Percentiles rank a stretch among this genome's conserved stretches.
Conservation (phyloP, 2,329 filamentous ascomycete species). For the Venturia asperata region DNA sequence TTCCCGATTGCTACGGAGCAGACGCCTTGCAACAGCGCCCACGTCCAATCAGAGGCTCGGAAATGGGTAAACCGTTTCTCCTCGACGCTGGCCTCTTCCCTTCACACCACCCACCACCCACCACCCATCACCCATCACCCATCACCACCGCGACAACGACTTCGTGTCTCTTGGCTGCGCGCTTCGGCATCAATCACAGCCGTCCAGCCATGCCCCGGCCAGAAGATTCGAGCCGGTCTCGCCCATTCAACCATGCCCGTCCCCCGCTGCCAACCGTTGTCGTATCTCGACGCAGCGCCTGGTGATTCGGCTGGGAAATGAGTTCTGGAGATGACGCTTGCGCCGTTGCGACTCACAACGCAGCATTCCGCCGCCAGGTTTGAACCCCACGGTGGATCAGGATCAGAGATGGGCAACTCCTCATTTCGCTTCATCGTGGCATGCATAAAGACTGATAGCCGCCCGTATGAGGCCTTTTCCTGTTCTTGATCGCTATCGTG, state of each 20-base stretch:
- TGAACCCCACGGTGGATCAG: constrained; percentile 7
- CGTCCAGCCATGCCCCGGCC: neutral
- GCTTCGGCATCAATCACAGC: neutral
- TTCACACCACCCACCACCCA: constrained; percentile 1
- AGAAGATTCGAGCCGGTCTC: neutral
- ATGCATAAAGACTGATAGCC: constrained; percentile 11
- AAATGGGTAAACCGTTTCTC: too few species aligned
- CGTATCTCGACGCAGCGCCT: neutral
- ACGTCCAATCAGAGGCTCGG: neutral
- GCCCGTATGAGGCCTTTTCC: neutral
- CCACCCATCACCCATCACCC: too few species aligned
- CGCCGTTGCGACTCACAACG: neutral
- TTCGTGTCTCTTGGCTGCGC: neutral
- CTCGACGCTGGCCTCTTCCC: neutral
- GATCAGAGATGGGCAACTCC: constrained; percentile 2
- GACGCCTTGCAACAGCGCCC: neutral
- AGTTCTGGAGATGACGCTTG: constrained; percentile 1
- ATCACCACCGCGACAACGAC: neutral
- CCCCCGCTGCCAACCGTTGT: neutral
- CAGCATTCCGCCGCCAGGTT: neutral
- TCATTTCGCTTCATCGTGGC: constrained; percentile 16
- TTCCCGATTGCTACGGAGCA: neutral
- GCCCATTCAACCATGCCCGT: neutral
- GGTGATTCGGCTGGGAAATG: constrained; percentile 4
- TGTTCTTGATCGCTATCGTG: constrained; percentile 2